Evolutionary conservation across 306 rosid species (phyloP), one percentile per base, ranked within the genome.

Genomic region (Medicago arabica): DNA sequence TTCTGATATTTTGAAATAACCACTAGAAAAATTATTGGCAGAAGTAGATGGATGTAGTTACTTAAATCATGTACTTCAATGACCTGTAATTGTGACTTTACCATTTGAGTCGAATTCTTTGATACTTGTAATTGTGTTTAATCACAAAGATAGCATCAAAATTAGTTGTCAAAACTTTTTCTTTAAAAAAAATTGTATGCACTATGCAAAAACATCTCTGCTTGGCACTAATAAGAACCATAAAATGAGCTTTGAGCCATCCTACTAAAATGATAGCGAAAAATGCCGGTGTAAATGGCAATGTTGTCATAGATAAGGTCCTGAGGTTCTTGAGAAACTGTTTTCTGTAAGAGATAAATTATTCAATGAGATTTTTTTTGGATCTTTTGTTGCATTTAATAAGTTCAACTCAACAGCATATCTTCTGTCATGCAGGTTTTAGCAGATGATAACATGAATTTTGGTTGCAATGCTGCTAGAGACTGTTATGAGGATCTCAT

Each of bases 271-370:
- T 88, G 73, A 94, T 94, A 77, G 96, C 98, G 1, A 94, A 92
- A 85, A 94, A 94, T 78, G 97, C 98, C 7, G 97, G 97, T 61
- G 91, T 80, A 60, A 94, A 91, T 84, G 97, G 98, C 84, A 92
- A 47, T 77, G 87, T 90, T 43, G 92, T 91, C 72, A 81, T 94
- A 54, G 87, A 94, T 59, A 90, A 90, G 96, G 98, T 94, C 60
- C 68, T 77, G 68, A 76, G 46, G 75, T 64, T 55, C 80, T 81
- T 39, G 82, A 84, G 67, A 67, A 47, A 38, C 62, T 57, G 65
- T 67, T 74, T 73, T 84, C 53, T 72, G 19, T 68, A 49, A 79
- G 75, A 60, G 53, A 82, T 57, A 64, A 23, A 41, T 66, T 67
- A 74, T 38, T 40, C 61, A 72, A 57, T 36, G 38, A 72, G 40